Conservation (phyloP, 306 rosid species). For the Ochetophila trinervis region DNA sequence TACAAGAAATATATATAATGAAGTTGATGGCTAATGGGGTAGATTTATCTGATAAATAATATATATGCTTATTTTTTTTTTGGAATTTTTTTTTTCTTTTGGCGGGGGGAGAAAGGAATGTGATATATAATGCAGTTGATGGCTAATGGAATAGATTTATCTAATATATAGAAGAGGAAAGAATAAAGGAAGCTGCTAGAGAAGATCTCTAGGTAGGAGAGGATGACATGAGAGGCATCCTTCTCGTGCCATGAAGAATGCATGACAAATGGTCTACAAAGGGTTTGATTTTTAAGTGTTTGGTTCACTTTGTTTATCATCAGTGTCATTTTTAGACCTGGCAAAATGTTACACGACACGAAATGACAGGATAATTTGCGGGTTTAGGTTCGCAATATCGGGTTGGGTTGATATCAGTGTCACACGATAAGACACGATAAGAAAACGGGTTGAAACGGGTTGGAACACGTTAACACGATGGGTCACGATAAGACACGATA, state of each 20-base stretch:
- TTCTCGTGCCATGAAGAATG: slow-evolving; percentile 85
- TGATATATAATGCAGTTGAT: too few relatives aligned
- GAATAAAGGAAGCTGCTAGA: slow-evolving; percentile 43
- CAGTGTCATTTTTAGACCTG: too few relatives aligned
- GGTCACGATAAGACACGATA: too few relatives aligned
- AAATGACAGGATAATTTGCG: too few relatives aligned
- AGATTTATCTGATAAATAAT: slow-evolving; percentile 24
- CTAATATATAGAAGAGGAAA: slow-evolving; percentile 83
- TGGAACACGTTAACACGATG: too few relatives aligned
- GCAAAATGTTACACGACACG: too few relatives aligned
- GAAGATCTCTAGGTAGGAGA: slow-evolving; percentile 53
- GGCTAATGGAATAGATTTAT: too few relatives aligned
- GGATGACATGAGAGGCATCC: slow-evolving; percentile 54
- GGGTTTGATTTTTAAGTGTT: slow-evolving; percentile 41
- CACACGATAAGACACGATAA: too few relatives aligned
- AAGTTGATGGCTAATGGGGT: slow-evolving; percentile 18
- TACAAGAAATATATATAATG: slow-evolving; percentile 7
- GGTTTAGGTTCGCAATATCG: too few relatives aligned
- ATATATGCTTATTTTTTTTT: slow-evolving; percentile 17
- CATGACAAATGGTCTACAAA: slow-evolving; percentile 52
- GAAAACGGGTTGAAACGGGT: too few relatives aligned
- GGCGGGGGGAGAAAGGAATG: too few relatives aligned
- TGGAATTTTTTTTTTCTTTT: slow-evolving; percentile 69
- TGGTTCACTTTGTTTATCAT: slow-evolving; percentile 13
- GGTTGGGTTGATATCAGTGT: too few relatives aligned